Base-by-base conservation (phyloP, 352 stramenopile species). In the Pythium angustatum region DNA sequence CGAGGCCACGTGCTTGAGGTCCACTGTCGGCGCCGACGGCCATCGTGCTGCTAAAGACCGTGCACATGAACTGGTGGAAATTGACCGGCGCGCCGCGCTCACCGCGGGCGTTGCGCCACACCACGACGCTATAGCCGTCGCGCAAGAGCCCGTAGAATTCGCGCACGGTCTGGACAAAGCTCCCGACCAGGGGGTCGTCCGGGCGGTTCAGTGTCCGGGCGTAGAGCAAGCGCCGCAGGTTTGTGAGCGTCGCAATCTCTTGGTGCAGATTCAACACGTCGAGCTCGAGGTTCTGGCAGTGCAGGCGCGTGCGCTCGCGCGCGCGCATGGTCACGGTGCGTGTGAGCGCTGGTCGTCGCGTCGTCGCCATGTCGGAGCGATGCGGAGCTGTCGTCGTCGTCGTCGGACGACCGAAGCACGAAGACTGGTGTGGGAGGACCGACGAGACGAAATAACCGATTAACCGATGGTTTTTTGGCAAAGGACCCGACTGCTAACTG, bases 181-280 rank as follows among this genome's bases (percentile, higher is more conserved):
- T 24, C 11, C 34, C 50, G 8, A 58, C 21, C 26, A 5, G 14
- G 5, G 27, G 47, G 8, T 3, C 5, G 38, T 43, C 38, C 5
- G 26, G 22, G 5, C 38, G 34, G 22, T 45, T 21, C 15, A 36
- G 53, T 11, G 21, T 58, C n/a, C 50, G 50, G 6, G 24, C 14
- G 22, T 40, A 48, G 26, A 61, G 53, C 1, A 61, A n/a, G 1
- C 15, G 14, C 4, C 53, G n/a, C 0, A 27, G 12, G 15, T 36
- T 27, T 27, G 27, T 9, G 24, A 61, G 53, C 26, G 36, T 31
- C 4, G 36, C 26, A 27, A 61, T 51, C 41, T 61, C 53, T 26
- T 61, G 53, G 15, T 24, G 38, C 3, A 61, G 28, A 21, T 61
- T 51, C 27, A 61, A 40, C 15, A 61, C 21, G 41, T 61, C 53